Conservation (phyloP, 805 yeast species). For the Starmerella tilneyi region DNA sequence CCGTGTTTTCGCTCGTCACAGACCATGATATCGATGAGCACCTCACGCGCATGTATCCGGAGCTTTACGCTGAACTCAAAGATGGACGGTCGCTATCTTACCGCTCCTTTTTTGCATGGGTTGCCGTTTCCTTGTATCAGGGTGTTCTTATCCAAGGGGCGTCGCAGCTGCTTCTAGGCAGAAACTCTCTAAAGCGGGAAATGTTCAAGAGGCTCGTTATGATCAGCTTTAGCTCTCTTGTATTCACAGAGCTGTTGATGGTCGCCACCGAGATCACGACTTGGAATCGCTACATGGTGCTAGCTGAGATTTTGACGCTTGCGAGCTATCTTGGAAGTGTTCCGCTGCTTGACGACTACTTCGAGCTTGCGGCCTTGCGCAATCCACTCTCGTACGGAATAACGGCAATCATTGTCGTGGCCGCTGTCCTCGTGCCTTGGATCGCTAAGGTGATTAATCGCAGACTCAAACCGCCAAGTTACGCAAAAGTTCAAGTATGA, state of each 20-base stretch:
- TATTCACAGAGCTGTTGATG: constrained; percentile 83
- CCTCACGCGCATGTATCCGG: constrained; percentile 84
- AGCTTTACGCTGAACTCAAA: constrained; percentile 82
- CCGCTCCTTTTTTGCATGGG: constrained; percentile 86
- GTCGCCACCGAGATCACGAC: constrained; percentile 83
- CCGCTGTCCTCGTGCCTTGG: constrained; percentile 87
- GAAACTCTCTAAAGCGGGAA: constrained; percentile 32
- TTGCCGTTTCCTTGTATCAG: constrained; percentile 77
- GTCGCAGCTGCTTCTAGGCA: constrained; percentile 64
- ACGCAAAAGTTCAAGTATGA: constrained; percentile 75
- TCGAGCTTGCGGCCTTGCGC: constrained; percentile 54
- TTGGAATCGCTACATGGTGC: constrained; percentile 76
- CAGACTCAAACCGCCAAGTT: constrained; percentile 80
- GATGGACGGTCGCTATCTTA: constrained; percentile 79
- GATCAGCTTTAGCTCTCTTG: constrained; percentile 64
- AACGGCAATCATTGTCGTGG: constrained; percentile 46
- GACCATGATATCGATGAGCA: constrained; percentile 87
- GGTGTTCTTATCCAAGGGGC: constrained; percentile 77
- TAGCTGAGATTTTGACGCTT: constrained; percentile 61
- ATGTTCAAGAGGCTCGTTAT: constrained; percentile 72
- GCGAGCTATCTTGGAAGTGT: constrained; percentile 58
- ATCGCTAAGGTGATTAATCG: constrained; percentile 63
- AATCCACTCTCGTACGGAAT: constrained; percentile 61
- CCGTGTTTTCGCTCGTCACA: constrained; percentile 84
- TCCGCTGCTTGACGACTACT: constrained; percentile 83